Evolutionary conservation across 78 protist species (phyloP).

Genomic region (Chrysochromulina parva): DNA sequence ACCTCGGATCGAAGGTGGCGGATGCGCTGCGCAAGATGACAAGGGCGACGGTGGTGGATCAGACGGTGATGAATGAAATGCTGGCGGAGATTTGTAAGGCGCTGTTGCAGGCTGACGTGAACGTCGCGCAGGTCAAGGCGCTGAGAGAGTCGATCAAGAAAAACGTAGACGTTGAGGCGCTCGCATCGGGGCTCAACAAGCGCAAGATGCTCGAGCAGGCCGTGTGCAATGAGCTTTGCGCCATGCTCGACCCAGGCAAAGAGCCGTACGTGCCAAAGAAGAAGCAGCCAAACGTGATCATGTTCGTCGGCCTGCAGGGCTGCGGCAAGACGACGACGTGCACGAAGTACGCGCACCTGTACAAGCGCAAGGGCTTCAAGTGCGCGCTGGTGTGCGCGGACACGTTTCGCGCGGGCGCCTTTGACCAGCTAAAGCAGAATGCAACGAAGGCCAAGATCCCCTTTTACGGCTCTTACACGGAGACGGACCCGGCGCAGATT

Average conservation of each 20-base stretch:
- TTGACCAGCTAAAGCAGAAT: slow-evolving; percentile 97
- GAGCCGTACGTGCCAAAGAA: slow-evolving; percentile 79
- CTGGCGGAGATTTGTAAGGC: slow-evolving; percentile 80
- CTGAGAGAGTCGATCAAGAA: slow-evolving; percentile 73
- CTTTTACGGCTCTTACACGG: slow-evolving; percentile 90
- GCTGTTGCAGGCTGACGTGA: slow-evolving; percentile 86
- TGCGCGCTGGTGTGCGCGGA: slow-evolving; percentile 97
- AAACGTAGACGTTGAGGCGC: slow-evolving; percentile 64
- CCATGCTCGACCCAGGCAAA: slow-evolving; percentile 87
- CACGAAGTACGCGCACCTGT: slow-evolving; percentile 84
- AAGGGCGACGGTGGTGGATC: slow-evolving; percentile 68
- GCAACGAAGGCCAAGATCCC: slow-evolving; percentile 93
- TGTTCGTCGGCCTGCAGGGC: slow-evolving; percentile 99
- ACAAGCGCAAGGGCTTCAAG: slow-evolving; percentile 89
- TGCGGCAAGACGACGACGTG: slow-evolving; percentile 92
- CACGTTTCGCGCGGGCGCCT: slow-evolving; percentile 99
- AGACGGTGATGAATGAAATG: slow-evolving; percentile 69
- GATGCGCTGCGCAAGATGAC: slow-evolving; percentile 78
- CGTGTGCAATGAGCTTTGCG: slow-evolving; percentile 84
- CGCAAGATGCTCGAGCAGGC: slow-evolving; percentile 74
- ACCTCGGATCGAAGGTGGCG: slow-evolving; percentile 79
- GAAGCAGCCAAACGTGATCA: slow-evolving; percentile 87
- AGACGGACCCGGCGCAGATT: slow-evolving; percentile 90
- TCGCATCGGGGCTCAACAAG: slow-evolving; percentile 84
- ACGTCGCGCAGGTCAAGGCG: slow-evolving; percentile 57